These are phyloP conservation scores for Ceratocystis variospora DNA, from an alignment of 2,329 filamentous ascomycete species.

Conservation along the genomic window DNA sequence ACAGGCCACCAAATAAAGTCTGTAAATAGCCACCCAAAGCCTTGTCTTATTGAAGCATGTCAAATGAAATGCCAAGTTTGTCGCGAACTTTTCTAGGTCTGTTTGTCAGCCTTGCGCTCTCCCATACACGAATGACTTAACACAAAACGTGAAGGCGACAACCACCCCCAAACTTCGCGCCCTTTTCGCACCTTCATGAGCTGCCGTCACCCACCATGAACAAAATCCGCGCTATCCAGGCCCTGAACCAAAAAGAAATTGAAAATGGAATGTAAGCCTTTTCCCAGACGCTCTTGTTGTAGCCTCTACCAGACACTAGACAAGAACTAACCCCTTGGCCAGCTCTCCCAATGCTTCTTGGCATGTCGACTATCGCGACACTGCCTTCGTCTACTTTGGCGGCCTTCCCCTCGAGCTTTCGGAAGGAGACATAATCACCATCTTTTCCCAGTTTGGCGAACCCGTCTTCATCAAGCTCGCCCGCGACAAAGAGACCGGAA, in stretches of 20 bases:
- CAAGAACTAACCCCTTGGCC: conserved; percentile 21
- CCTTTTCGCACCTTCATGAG: background rate
- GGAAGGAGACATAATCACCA: conserved; percentile 89
- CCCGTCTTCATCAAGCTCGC: conserved; percentile 84
- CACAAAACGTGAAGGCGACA: too few relatives aligned
- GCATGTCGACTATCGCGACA: conserved; percentile 96
- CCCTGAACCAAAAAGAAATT: conserved; percentile 87
- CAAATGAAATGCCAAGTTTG: background rate
- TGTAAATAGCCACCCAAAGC: background rate
- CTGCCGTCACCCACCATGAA: conserved; percentile 51
- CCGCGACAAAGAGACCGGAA: conserved; percentile 91
- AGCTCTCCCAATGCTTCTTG: conserved; percentile 79
- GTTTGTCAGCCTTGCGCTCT: conserved; percentile 1
- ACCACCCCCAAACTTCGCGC: background rate
- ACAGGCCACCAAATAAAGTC: background rate
- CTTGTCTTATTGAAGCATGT: background rate
- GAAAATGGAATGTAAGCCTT: conserved; percentile 62
- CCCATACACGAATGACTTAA: background rate
- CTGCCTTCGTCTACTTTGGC: conserved; percentile 91
- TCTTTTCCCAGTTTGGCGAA: conserved; percentile 95
- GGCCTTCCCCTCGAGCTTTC: conserved; percentile 83
- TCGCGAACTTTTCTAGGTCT: conserved; percentile 1
- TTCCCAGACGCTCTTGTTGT: conserved; percentile 1
- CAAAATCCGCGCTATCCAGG: conserved; percentile 79
- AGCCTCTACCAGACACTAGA: conserved; percentile 5